Percentiles rank a stretch among this genome's conserved stretches.
phyloP scores from a whole-genome alignment of 495 filamentous ascomycete species.

The Aspergillus nidulans region DNA sequence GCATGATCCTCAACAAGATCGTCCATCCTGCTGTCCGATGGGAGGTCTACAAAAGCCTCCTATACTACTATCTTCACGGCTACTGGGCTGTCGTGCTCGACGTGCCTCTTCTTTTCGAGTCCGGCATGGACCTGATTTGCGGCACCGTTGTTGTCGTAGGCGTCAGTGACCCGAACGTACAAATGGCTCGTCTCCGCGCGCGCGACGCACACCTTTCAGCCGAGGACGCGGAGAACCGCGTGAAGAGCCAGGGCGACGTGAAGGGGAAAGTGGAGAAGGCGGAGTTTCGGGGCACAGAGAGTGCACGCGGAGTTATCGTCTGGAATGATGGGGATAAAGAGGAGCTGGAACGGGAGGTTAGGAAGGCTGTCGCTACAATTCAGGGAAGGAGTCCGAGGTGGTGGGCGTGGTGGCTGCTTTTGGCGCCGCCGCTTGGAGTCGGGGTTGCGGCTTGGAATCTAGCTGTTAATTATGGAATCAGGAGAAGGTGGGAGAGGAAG shows the following conservation, averaged over 20 bases:
- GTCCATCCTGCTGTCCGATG: conserved; percentile 81
- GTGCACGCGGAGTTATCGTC: conserved; percentile 65
- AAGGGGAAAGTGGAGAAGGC: conserved; percentile 72
- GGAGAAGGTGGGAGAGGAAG: conserved; percentile 64
- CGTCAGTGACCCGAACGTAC: conserved; percentile 65
- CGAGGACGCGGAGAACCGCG: conserved; percentile 78
- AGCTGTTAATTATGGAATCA: conserved; percentile 59
- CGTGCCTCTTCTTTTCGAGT: conserved; percentile 87
- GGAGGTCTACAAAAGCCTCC: conserved; percentile 67
- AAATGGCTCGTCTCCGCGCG: conserved; percentile 70
- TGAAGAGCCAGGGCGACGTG: conserved; percentile 79
- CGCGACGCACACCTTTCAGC: conserved; percentile 66
- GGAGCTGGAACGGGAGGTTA: conserved; percentile 61
- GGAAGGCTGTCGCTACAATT: conserved; percentile 58
- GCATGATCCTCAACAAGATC: conserved; percentile 77
- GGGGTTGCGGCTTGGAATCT: conserved; percentile 61
- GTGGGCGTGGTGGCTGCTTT: conserved; percentile 74
- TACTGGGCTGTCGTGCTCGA: conserved; percentile 89
- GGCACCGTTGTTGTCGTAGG: conserved; percentile 81
- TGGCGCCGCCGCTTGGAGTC: conserved; percentile 67
- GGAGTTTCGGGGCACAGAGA: conserved; percentile 53
- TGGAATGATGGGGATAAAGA: conserved; percentile 78
- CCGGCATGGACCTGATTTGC: conserved; percentile 73
- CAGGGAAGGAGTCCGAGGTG: conserved; percentile 60
- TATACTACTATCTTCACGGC: conserved; percentile 63